Conservation (phyloP, 208 protist genomes). For the Wallacemonas sp. region DNA sequence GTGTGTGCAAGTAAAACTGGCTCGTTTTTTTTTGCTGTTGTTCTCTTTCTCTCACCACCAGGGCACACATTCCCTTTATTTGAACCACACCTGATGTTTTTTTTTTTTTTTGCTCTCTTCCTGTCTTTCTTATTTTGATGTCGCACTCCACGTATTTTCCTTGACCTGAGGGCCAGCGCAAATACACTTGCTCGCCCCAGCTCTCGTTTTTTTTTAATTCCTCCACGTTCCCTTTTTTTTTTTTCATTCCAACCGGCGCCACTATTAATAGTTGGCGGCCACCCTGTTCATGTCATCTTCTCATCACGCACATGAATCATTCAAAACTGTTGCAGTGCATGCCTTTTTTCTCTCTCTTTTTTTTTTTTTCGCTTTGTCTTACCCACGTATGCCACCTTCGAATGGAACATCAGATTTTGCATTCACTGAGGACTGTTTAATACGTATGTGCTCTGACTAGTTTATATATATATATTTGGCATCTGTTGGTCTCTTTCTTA, state of each 20-base stretch:
- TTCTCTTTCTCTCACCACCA: constrained; percentile 3
- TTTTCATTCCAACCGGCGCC: neutral
- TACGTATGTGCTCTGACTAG: neutral
- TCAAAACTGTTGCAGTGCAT: neutral
- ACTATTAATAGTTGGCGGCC: too few species aligned
- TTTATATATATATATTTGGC: neutral
- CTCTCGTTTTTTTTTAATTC: constrained; percentile 3
- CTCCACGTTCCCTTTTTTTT: neutral
- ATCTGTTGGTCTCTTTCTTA: neutral
- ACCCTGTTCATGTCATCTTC: neutral
- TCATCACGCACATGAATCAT: constrained; percentile 11
- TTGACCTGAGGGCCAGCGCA: too few species aligned
- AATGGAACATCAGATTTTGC: too few species aligned
- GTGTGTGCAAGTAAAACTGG: too few species aligned
- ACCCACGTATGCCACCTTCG: neutral
- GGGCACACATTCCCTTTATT: too few species aligned
- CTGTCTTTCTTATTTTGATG: constrained; percentile 14
- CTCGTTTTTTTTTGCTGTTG: constrained; percentile 15
- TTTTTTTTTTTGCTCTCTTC: neutral
- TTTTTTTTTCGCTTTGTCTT: neutral
- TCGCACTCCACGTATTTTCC: too few species aligned
- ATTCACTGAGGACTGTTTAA: too few species aligned
- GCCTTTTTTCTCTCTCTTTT: constrained; percentile 9
- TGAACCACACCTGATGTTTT: neutral
- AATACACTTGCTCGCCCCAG: neutral